Conservation (phyloP, 1,284 basidiomycete species). For the Spongiforma sp. region DNA sequence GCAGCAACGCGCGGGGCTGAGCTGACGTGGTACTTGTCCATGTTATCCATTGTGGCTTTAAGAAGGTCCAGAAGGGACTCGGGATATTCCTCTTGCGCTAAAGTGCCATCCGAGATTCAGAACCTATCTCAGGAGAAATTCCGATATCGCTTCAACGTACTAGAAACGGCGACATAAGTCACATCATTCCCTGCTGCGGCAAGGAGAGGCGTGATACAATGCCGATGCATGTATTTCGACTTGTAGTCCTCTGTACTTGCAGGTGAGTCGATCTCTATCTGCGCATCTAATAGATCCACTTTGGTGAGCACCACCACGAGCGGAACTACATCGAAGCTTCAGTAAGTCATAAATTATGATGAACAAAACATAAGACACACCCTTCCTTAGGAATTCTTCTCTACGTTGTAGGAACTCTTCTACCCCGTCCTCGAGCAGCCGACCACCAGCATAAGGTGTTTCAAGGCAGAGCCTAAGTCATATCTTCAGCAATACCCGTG, state of each 20-base stretch:
- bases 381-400: conserved; percentile 12
- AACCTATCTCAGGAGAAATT: neutral
- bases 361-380: neutral
- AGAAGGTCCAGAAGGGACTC: conserved; percentile 7
- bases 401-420: conserved; percentile 17
- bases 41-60: conserved; percentile 3
- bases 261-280: conserved; percentile 7
- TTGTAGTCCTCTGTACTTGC: neutral
- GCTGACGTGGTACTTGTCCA: conserved; percentile 6
- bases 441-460: conserved; percentile 18
- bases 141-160: neutral
- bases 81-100: conserved; percentile 5
- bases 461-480: conserved; percentile 18
- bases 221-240: neutral
- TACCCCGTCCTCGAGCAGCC: conserved; percentile 15
- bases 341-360: neutral
- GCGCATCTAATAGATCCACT: neutral
- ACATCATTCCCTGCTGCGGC: conserved; percentile 1
- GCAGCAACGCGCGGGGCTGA: conserved; percentile 9
- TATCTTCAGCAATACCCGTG: neutral
- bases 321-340: conserved; percentile 11
- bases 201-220: conserved; percentile 1
- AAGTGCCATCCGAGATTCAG: neutral
- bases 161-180: conserved; percentile 12
- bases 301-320: conserved; percentile 22